Conservation (phyloP, 768 basidiomycete species). For the Podaxis sp. region DNA sequence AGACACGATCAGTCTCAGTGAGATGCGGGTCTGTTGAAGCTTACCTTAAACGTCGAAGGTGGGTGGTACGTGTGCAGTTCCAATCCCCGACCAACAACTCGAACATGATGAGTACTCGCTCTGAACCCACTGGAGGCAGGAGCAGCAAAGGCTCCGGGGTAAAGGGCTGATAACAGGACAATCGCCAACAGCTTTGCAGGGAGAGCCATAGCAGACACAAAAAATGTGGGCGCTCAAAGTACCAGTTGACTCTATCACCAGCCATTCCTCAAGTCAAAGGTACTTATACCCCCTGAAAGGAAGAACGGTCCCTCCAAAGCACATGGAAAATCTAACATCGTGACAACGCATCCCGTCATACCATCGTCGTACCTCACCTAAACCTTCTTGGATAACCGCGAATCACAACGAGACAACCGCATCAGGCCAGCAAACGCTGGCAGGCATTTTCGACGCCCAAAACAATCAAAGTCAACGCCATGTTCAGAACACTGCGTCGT, state of each 20-base stretch:
- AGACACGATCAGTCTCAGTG: neutral
- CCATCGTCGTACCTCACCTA: neutral
- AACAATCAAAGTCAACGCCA: neutral
- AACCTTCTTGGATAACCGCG: neutral
- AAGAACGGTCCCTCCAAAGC: neutral
- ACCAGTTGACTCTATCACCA: neutral
- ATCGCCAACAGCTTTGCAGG: neutral
- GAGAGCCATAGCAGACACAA: neutral
- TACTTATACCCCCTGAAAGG: constrained; percentile 1
- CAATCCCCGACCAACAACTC: constrained; percentile 24
- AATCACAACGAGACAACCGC: neutral
- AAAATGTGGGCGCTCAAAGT: neutral
- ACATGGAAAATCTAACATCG: constrained; percentile 2
- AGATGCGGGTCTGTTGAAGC: neutral
- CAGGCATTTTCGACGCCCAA: neutral
- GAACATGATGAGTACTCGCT: constrained; percentile 23
- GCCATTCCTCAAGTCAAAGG: neutral
- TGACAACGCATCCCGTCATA: neutral
- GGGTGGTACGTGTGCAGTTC: constrained; percentile 33
- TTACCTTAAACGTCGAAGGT: constrained; percentile 29
- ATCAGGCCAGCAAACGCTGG: neutral
- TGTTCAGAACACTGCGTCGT: neutral
- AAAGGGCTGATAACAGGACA: neutral
- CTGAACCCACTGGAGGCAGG: neutral
- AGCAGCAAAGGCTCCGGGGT: neutral